Evolutionary conservation across 805 yeast genomes (phyloP), one percentile per base, ranked within the genome.

Genomic region (Saccharomycopsis fibuligera): DNA sequence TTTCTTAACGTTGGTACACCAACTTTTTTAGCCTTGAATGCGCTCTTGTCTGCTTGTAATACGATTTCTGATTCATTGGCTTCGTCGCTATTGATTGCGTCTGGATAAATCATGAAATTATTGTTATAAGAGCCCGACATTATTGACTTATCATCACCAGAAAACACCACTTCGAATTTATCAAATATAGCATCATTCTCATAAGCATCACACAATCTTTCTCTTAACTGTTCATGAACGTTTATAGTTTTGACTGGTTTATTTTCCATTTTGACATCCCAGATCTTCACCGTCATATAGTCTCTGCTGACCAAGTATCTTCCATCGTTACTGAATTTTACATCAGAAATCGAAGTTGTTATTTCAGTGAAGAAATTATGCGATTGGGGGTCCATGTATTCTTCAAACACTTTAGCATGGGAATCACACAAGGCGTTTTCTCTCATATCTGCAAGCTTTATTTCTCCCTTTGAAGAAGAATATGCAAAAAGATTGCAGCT

Each of bases 101-200:
- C 79, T 47, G 97, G 98, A 68, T 89, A 93, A 57, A 93, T 87
- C 95, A 88, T 87, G 64, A 95, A 93, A 70, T 90, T 90, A 70
- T 91, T 93, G 68, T 90, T 88, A 73, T 93, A 93, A 36, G 96
- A 85, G 47, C 99, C 99, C 12, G 99, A 90, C 91, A 93, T 87
- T 52, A 93, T 81, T 52, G 89, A 80, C 62, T 81, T 79, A 60
- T 87, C 86, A 68, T 95, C 97, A 35, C 98, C 99, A 58, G 89
- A 78, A 62, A 93, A 89, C 58, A 83, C 93, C 54, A 90, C 96
- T 73, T 93, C 99, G 67, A 93, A 93, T 73, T 93, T 95, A 72
- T 93, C 99, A 69, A 93, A 93, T 50, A 93, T 93, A 41, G 98
- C 96, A 69, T 93, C 99, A 64, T 89, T 90, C 66, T 93, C 99